phyloP scores from a whole-genome alignment of 768 basidiomycete genomes.

The Mycena galericulata region DNA sequence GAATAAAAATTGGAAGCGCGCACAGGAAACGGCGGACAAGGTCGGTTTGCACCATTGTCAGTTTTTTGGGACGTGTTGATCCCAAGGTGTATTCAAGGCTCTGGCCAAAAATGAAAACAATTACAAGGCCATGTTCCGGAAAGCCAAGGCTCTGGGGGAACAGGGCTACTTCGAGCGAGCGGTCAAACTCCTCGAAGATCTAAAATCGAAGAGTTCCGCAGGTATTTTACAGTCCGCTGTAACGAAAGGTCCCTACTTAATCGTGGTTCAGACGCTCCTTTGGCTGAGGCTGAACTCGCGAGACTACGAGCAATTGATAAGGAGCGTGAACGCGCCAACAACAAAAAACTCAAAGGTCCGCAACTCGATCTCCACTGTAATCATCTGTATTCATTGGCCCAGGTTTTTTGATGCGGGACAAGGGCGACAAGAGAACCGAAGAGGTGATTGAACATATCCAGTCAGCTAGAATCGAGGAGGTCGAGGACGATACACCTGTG shows the following conservation, averaged over 20 bases:
- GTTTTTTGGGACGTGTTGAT: neutral
- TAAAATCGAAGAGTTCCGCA: slow-evolving; percentile 71
- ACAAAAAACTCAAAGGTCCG: slow-evolving; percentile 81
- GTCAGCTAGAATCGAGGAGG: slow-evolving; percentile 32
- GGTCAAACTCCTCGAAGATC: slow-evolving; percentile 70
- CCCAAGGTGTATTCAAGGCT: slow-evolving; percentile 58
- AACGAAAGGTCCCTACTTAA: neutral
- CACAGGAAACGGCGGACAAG: slow-evolving; percentile 85
- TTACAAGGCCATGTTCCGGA: slow-evolving; percentile 84
- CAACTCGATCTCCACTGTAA: neutral
- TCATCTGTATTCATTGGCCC: slow-evolving; percentile 2
- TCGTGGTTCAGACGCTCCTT: slow-evolving; percentile 44
- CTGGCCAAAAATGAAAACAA: slow-evolving; percentile 81
- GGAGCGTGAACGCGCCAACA: slow-evolving; percentile 72
- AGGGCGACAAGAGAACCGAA: slow-evolving; percentile 24
- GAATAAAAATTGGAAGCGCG: slow-evolving; percentile 83
- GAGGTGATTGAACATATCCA: slow-evolving; percentile 29
- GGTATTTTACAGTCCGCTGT: slow-evolving; percentile 52
- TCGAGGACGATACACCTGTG: slow-evolving; percentile 26
- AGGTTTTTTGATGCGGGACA: slow-evolving; percentile 62
- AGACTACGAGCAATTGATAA: slow-evolving; percentile 73
- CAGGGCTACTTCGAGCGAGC: slow-evolving; percentile 83
- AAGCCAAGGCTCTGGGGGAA: slow-evolving; percentile 83
- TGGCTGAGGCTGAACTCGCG: slow-evolving; percentile 73
- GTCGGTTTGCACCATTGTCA: slow-evolving; percentile 45